A percentile compares a stretch with the other conserved stretches of the same genome.
Evolutionary conservation across 345 rosid genomes (phyloP).

Genomic region (Dimocarpus longan): DNA sequence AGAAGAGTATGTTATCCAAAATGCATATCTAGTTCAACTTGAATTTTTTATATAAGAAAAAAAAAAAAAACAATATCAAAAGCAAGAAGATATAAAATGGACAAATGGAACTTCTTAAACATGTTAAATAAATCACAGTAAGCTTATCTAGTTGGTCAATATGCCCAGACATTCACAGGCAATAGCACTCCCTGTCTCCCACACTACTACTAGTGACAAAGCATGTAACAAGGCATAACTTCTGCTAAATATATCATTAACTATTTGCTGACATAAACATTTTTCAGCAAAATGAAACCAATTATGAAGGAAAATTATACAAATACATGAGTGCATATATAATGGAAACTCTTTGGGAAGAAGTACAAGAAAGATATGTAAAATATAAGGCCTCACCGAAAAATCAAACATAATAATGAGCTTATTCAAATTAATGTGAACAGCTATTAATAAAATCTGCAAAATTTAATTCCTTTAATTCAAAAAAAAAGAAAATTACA

Average conservation of each 20-base stretch:
- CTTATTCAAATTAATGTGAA: not conserved
- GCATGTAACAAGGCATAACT: not conserved
- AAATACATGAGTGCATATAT: not conserved
- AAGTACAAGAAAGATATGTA: not conserved
- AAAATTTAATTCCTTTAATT: not conserved
- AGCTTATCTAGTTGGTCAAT: not conserved
- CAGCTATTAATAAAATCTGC: not conserved
- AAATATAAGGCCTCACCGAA: too few species aligned
- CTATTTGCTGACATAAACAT: not conserved
- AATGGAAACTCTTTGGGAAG: not conserved
- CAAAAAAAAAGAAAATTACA: not conserved
- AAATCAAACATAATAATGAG: too few species aligned
- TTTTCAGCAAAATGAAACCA: not conserved
- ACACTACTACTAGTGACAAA: not conserved
- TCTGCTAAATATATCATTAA: not conserved
- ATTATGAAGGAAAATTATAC: not conserved
- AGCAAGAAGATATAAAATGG: not conserved
- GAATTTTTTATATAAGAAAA: too few species aligned
- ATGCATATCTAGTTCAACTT: not conserved
- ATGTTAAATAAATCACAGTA: not conserved
- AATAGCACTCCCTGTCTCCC: not conserved
- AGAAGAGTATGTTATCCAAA: not conserved
- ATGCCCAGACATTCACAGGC: not conserved
- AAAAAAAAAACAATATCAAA: not conserved
- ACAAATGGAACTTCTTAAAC: not conserved